These are phyloP conservation scores for Cetraspora pellucida DNA, from an alignment of 192 early-diverging fungal species.

Conservation along the genomic window DNA sequence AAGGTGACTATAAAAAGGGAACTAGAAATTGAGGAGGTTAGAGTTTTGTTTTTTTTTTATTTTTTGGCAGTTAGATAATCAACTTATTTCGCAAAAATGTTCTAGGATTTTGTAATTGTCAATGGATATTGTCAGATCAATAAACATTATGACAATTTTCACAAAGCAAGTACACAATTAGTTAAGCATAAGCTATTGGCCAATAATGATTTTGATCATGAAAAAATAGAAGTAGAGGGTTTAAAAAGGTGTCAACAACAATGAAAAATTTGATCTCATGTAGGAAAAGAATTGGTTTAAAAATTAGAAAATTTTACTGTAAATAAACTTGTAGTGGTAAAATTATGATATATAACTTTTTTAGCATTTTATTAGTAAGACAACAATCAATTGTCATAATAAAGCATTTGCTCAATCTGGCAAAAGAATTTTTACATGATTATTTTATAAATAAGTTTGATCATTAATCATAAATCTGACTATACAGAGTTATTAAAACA, in stretches of 20 bases:
- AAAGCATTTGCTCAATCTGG: not conserved
- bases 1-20: no score
- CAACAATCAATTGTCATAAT: not conserved
- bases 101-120: constrained; percentile 13
- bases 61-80: no score
- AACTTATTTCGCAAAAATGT: no score
- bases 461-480: not conserved
- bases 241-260: not conserved
- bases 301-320: not conserved
- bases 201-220: not conserved
- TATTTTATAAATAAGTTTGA: not conserved
- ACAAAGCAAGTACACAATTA: constrained; percentile 15
- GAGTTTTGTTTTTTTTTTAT: no score
- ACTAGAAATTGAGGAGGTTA: no score
- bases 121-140: constrained; percentile 15
- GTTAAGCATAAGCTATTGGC: constrained; percentile 11
- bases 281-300: no score
- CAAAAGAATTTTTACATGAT: not conserved
- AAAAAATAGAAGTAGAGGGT: not conserved
- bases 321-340: not conserved
- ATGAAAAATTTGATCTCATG: not conserved
- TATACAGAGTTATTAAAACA: not conserved
- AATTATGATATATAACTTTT: not conserved
- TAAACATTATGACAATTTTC: constrained; percentile 27
- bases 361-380: not conserved